These are phyloP conservation scores for Glebionis coronaria DNA, from an alignment of 129 eudicot genomes.

Conservation along the genomic window DNA sequence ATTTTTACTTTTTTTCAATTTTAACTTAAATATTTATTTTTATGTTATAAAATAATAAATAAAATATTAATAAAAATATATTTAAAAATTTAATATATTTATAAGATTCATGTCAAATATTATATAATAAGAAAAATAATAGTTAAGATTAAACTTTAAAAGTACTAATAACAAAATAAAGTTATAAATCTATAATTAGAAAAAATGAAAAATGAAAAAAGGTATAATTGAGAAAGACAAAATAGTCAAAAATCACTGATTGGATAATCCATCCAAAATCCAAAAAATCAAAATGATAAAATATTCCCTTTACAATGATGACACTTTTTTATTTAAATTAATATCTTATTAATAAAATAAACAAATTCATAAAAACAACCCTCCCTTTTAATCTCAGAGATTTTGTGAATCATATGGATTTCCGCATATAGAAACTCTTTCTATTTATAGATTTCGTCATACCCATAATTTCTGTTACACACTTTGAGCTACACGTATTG, in stretches of 20 bases:
- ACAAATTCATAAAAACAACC: not conserved
- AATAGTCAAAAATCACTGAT: constrained; percentile 37
- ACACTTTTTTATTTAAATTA: constrained; percentile 10
- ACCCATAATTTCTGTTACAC: too few species aligned
- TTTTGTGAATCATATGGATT: constrained; percentile 35
- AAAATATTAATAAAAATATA: too few species aligned
- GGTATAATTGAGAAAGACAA: not conserved
- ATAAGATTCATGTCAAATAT: too few species aligned
- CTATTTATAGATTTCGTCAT: constrained; percentile 15
- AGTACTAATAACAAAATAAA: too few species aligned
- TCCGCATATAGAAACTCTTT: constrained; percentile 32
- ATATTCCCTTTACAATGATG: constrained; percentile 26
- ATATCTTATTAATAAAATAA: constrained; percentile 2
- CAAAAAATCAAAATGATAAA: not conserved
- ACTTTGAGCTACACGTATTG: too few species aligned
- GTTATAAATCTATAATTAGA: too few species aligned
- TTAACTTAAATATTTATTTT: too few species aligned
- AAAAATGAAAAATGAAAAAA: not conserved
- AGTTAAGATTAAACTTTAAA: too few species aligned
- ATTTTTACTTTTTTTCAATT: too few species aligned
- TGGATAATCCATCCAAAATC: constrained; percentile 28
- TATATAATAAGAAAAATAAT: too few species aligned
- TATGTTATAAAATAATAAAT: too few species aligned
- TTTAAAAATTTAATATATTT: too few species aligned
- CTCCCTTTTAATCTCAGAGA: constrained; percentile 28